Conservation (phyloP, 768 basidiomycete species). For the Tylopilus subfusipes region DNA sequence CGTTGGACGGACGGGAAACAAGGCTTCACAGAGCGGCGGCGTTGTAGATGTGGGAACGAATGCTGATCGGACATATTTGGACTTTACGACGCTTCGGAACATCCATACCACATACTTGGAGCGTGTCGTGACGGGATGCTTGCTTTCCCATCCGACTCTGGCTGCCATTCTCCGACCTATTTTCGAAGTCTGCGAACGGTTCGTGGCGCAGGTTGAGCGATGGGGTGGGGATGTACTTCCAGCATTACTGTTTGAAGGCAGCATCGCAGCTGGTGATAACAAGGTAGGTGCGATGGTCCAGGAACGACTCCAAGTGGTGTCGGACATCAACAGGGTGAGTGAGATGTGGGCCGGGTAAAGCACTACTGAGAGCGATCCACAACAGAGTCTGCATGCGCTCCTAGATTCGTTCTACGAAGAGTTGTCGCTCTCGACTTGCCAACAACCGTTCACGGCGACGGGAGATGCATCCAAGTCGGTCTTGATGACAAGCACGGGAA, state of each 20-base stretch:
- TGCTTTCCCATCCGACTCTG: constrained; percentile 64
- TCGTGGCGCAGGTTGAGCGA: constrained; percentile 83
- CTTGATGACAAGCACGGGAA: constrained; percentile 53
- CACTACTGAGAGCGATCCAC: background rate
- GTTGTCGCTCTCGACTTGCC: constrained; percentile 70
- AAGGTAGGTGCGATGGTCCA: constrained; percentile 70
- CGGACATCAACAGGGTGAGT: constrained; percentile 73
- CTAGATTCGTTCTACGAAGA: constrained; percentile 80
- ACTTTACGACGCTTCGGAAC: constrained; percentile 81
- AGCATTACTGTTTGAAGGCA: constrained; percentile 78
- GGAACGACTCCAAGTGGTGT: constrained; percentile 64
- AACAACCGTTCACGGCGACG: constrained; percentile 61
- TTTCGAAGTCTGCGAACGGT: constrained; percentile 79
- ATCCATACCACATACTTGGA: constrained; percentile 83
- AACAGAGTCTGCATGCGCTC: constrained; percentile 67
- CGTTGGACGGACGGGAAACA: constrained; percentile 9
- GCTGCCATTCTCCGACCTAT: constrained; percentile 65
- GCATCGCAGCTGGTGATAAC: constrained; percentile 49
- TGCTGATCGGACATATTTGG: constrained; percentile 44
- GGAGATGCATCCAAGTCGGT: constrained; percentile 71
- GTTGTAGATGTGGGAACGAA: constrained; percentile 21
- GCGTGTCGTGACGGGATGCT: constrained; percentile 71
- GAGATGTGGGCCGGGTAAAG: background rate
- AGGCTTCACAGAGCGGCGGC: constrained; percentile 3
- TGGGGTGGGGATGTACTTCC: constrained; percentile 93